Evolutionary conservation across 164 flowering plant species (phyloP).

Genomic region (Berberis thunbergii): DNA sequence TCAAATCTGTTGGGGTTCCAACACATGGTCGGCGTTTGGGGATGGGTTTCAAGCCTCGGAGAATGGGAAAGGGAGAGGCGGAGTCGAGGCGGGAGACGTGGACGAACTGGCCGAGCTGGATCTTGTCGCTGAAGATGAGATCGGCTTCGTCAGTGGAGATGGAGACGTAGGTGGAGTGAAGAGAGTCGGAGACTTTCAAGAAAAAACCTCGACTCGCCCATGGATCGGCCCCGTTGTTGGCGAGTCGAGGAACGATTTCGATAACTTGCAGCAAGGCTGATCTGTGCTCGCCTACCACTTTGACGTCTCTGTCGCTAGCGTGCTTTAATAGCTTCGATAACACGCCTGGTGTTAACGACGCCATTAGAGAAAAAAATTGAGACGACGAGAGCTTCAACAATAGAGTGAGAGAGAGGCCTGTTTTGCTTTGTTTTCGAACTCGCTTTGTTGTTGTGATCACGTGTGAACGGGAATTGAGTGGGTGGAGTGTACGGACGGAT

Average conservation of each 20-base stretch:
- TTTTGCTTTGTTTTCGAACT: too few species aligned
- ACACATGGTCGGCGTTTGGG: conserved; percentile 41
- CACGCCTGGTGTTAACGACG: conserved; percentile 48
- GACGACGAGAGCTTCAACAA: too few species aligned
- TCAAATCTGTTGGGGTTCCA: conserved; percentile 47
- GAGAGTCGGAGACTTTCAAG: conserved; percentile 57
- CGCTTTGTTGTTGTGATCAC: too few species aligned
- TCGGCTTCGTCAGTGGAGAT: conserved; percentile 39
- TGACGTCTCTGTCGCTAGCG: conserved; percentile 31
- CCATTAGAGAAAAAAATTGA: conserved; percentile 26
- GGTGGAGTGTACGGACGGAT: too few species aligned
- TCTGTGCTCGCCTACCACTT: conserved; percentile 44
- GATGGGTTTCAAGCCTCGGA: conserved; percentile 43
- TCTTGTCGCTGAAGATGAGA: conserved; percentile 41
- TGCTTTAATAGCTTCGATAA: conserved; percentile 41
- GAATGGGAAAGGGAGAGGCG: conserved; percentile 44
- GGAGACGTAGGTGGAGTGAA: conserved; percentile 50
- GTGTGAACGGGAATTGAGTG: too few species aligned
- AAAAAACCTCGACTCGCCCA: conserved; percentile 42
- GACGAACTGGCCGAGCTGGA: conserved; percentile 57
- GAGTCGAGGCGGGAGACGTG: conserved; percentile 39
- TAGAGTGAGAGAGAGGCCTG: too few species aligned
- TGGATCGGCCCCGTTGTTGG: conserved; percentile 23
- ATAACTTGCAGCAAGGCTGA: conserved; percentile 48
- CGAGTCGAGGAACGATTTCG: conserved; percentile 37